Evolutionary conservation across 2,329 filamentous ascomycete species (phyloP).

Genomic region (Incumbomyces delicatus): DNA sequence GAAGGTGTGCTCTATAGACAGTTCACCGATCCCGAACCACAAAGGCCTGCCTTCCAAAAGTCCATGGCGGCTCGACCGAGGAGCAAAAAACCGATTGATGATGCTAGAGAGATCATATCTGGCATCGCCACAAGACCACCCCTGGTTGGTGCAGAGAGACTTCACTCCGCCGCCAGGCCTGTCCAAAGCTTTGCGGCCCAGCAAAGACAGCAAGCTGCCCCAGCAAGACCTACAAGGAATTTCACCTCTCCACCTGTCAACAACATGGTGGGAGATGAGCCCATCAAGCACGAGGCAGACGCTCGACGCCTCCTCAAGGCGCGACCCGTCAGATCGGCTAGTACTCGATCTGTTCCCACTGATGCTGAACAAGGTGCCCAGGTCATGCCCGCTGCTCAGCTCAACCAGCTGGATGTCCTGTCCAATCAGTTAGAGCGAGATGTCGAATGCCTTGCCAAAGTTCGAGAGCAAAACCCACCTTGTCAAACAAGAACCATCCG

Average conservation of each 20-base stretch:
- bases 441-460: background rate
- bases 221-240: constrained; percentile 19
- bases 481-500: background rate
- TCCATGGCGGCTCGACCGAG: constrained; percentile 11
- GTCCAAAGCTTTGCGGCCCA: constrained; percentile 36
- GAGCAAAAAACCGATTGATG: constrained; percentile 13
- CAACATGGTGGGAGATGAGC: background rate
- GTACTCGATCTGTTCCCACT: constrained; percentile 10
- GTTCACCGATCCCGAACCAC: constrained; percentile 30
- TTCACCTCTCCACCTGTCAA: constrained; percentile 11
- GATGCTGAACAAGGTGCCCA: constrained; percentile 6
- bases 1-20: constrained; percentile 37
- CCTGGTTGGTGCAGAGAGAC: background rate
- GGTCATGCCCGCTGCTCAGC: background rate
- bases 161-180: constrained; percentile 8
- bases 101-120: constrained; percentile 5
- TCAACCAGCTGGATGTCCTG: background rate
- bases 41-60: constrained; percentile 28
- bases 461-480: background rate
- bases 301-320: constrained; percentile 19
- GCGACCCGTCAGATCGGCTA: constrained; percentile 20
- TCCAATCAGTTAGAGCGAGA: constrained; percentile 3
- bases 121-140: background rate
- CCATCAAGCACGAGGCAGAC: constrained; percentile 1
- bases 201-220: constrained; percentile 35